Base-by-base conservation (phyloP, 371 early-diverging fungal genomes). In the Saksenaea vasiformis region DNA sequence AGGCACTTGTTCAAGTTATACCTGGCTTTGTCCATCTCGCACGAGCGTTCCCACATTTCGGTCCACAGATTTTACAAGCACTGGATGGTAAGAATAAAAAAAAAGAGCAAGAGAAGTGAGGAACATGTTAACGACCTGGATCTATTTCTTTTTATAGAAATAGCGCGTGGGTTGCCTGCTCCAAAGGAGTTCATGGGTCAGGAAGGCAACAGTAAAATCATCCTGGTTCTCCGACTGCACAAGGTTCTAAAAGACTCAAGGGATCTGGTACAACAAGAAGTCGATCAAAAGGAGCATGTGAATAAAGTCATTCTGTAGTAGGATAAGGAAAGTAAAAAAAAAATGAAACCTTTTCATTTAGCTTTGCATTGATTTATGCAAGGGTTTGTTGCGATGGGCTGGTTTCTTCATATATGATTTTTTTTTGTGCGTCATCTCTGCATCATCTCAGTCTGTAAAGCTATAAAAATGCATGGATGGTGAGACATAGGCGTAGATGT, bases 21-120 rank as follows among this genome's bases (percentile, higher is more conserved):
- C 78, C 78, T n/a, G 77, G 75, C 0, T 74, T 76, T 63, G 75
- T 73, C 14, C 73, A 78, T 57, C 65, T 81, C 47, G 76, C 82
- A 17, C 54, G 67, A 53, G 82, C 79, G 5, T 82, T 77, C 41
- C 82, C 82, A 9, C 74, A 77, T 26, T 73, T 79, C 56, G 68
- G 71, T 0, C 72, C 77, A 8, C 62, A 68, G 5, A 82, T 82
- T 17, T 54, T 77, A 35, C 51, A 62, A 34, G 72, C 69, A 47
- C 69, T 77, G 43, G 70, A 72, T 35, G 76, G 80, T 77, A 71
- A 75, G 55, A 35, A 61, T 17, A 24, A 13, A 36, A n/a, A 13
- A 60, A 56, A 17, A 31, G n/a, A 14, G 17, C n/a, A 44, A 56
- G 5, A 44, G n/a, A n/a, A n/a, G n/a, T n/a, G n/a, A n/a, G 13